Conservation (phyloP, 345 rosid genomes). For the Tarenaya hassleriana region DNA sequence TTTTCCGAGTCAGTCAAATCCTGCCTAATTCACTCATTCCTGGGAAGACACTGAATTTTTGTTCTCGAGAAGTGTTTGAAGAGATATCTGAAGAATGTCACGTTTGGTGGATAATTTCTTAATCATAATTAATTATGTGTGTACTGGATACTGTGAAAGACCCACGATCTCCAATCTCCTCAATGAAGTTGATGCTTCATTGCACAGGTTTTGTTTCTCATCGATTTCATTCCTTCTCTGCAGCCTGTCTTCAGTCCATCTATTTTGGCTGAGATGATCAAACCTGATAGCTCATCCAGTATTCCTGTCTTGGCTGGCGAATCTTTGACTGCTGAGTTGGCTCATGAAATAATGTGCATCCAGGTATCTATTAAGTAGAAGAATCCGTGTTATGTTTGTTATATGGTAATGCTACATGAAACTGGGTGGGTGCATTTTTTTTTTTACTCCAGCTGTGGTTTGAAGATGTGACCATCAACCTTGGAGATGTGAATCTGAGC, state of each 20-base stretch:
- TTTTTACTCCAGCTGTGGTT: no score
- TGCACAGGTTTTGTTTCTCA: constrained; percentile 14
- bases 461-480: no score
- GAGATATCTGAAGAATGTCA: no score
- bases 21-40: no score
- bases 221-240: constrained; percentile 19
- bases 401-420: no score
- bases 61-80: no score
- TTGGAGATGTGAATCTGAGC: neutral
- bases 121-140: no score
- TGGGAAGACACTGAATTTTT: no score
- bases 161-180: neutral
- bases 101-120: no score
- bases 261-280: constrained; percentile 65
- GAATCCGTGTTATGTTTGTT: neutral
- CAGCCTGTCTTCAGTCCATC: constrained; percentile 83
- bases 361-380: constrained; percentile 49
- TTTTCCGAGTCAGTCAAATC: no score
- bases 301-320: constrained; percentile 60
- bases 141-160: no score
- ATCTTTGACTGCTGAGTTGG: constrained; percentile 67
- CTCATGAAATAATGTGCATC: constrained; percentile 69
- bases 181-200: neutral
- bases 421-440: no score
- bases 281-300: constrained; percentile 71